A percentile compares a stretch with the other conserved stretches of the same genome.
Conservation (phyloP, 768 basidiomycete genomes). For the Exidia glandulosa region DNA sequence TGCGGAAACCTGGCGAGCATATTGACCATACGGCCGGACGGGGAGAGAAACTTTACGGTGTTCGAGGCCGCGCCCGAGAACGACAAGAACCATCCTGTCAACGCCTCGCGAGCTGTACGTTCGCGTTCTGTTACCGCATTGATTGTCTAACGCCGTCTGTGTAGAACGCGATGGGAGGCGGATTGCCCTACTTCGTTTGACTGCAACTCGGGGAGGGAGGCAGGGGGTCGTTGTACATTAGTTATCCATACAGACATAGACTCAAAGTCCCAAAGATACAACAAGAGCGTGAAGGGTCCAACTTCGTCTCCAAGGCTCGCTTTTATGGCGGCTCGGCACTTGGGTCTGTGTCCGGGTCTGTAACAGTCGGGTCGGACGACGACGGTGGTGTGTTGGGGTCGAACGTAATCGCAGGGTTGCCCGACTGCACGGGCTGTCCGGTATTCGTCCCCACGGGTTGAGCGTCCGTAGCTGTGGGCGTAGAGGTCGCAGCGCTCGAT, state of each 20-base stretch:
- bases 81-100: constrained; percentile 42
- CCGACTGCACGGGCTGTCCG: too few species aligned
- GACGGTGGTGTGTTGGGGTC: too few species aligned
- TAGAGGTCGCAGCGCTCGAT: neutral
- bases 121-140: neutral
- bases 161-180: constrained; percentile 21
- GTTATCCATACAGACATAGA: too few species aligned
- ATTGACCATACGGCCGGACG: constrained; percentile 62
- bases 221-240: neutral
- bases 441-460: too few species aligned
- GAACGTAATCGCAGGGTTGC: too few species aligned
- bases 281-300: too few species aligned
- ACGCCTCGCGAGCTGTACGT: neutral
- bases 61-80: constrained; percentile 87
- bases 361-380: too few species aligned
- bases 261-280: too few species aligned
- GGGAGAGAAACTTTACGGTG: constrained; percentile 45
- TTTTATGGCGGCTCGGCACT: too few species aligned
- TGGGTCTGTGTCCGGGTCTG: too few species aligned
- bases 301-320: too few species aligned
- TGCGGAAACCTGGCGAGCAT: constrained; percentile 91
- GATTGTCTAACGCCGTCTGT: neutral
- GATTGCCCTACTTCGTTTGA: constrained; percentile 45
- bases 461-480: too few species aligned
- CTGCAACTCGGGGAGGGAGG: neutral